These are phyloP conservation scores for Asterophora lycoperdoides DNA, from an alignment of 768 basidiomycete genomes.

Conservation along the genomic window DNA sequence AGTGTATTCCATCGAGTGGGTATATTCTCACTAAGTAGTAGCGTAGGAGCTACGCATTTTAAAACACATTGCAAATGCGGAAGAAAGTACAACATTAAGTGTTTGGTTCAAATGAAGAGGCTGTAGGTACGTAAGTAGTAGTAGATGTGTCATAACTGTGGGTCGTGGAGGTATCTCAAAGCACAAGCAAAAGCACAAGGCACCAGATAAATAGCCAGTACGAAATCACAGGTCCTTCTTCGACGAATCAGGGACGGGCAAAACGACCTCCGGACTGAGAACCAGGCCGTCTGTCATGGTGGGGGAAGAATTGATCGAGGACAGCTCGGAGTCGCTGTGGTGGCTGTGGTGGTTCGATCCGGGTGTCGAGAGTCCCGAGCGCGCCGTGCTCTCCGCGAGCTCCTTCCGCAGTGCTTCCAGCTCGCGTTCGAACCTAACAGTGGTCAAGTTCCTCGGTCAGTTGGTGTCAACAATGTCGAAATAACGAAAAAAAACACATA, in stretches of 20 bases:
- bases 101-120: too few species aligned
- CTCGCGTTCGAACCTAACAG: slow-evolving; percentile 82
- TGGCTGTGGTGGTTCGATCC: slow-evolving; percentile 9
- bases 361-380: slow-evolving; percentile 55
- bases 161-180: neutral
- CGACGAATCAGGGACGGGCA: slow-evolving; percentile 3
- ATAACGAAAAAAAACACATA: slow-evolving; percentile 36
- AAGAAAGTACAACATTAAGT: slow-evolving; percentile 11
- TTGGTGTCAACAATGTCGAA: neutral
- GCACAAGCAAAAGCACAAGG: neutral
- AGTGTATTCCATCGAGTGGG: too few species aligned
- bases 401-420: slow-evolving; percentile 88
- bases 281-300: slow-evolving; percentile 6
- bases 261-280: slow-evolving; percentile 8
- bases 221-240: slow-evolving; percentile 12
- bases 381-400: slow-evolving; percentile 64
- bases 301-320: slow-evolving; percentile 13
- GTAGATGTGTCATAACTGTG: neutral
- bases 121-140: neutral
- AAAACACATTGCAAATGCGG: neutral
- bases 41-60: too few species aligned
- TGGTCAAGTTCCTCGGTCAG: slow-evolving; percentile 3
- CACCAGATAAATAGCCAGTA: neutral
- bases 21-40: too few species aligned
- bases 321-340: slow-evolving; percentile 14